Percentiles rank a stretch among this genome's conserved stretches.
Evolutionary conservation across 805 yeast genomes (phyloP).

Genomic region (Barnettozyma sucrosica): DNA sequence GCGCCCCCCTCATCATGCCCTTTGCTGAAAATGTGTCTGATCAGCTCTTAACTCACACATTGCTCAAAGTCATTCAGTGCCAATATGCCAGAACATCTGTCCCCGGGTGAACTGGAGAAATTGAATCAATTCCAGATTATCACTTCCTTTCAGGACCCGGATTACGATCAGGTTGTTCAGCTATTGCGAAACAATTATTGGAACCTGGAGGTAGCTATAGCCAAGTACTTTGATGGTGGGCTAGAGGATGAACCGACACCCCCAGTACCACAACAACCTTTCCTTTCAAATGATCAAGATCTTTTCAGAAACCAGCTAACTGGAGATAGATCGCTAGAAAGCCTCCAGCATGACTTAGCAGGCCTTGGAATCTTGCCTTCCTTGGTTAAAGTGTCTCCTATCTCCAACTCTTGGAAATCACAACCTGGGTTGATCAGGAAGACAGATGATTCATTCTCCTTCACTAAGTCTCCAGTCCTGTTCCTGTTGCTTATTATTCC

Average conservation of each 20-base stretch:
- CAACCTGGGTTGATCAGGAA: conserved; percentile 12
- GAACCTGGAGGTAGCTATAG: conserved; percentile 56
- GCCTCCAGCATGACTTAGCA: not conserved
- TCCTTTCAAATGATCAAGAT: not conserved
- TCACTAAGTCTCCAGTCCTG: conserved; percentile 34
- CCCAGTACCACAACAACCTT: not conserved
- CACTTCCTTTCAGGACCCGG: conserved; percentile 42
- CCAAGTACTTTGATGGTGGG: conserved; percentile 55
- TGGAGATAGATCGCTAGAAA: conserved; percentile 3
- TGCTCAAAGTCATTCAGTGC: too few relatives aligned
- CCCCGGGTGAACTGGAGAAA: conserved; percentile 38
- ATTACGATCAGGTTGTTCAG: conserved; percentile 39
- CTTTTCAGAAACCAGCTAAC: not conserved
- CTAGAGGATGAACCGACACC: conserved; percentile 30
- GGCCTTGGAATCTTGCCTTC: conserved; percentile 18
- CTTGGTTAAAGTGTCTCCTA: conserved; percentile 29
- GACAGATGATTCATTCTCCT: not conserved
- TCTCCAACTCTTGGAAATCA: conserved; percentile 26
- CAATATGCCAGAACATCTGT: conserved; percentile 19
- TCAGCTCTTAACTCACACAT: not conserved
- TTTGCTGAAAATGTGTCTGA: not conserved
- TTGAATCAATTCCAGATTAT: conserved; percentile 46
- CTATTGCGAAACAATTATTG: conserved; percentile 48
- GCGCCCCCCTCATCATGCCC: not conserved
- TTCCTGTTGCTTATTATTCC: conserved; percentile 54